Evolutionary conservation across 2,329 filamentous ascomycete species (phyloP).

Genomic region (Cladosporium cucumerinum): DNA sequence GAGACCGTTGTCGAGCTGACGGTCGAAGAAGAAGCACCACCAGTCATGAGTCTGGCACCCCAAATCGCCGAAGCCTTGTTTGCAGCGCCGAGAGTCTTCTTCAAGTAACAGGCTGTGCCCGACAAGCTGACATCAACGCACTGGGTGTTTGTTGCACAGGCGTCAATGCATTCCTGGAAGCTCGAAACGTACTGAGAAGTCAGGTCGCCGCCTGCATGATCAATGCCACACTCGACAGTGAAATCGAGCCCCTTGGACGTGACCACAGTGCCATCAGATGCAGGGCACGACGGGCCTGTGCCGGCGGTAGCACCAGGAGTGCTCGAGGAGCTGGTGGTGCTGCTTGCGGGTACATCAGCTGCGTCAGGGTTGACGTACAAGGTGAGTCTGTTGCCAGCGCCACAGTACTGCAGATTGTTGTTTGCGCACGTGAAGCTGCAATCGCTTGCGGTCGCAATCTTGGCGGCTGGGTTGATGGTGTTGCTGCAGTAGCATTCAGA

Average conservation of each 20-base stretch:
- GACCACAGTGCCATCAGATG: constrained; percentile 21
- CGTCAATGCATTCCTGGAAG: constrained; percentile 26
- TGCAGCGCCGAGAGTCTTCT: constrained; percentile 22
- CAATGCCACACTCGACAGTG: constrained; percentile 32
- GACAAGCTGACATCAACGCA: constrained; percentile 28
- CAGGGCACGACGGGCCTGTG: constrained; percentile 22
- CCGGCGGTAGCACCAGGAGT: constrained; percentile 11
- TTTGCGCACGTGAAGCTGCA: constrained; percentile 32
- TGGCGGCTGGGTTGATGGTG: constrained; percentile 21
- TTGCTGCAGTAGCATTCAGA: constrained; percentile 38
- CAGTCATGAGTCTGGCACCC: constrained; percentile 26
- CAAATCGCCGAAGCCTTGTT: constrained; percentile 20
- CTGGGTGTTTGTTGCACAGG: constrained; percentile 24
- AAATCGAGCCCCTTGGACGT: constrained; percentile 22
- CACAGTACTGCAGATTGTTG: constrained; percentile 29
- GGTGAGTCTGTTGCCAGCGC: constrained; percentile 28
- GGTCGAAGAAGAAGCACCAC: constrained; percentile 9
- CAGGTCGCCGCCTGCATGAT: constrained; percentile 32
- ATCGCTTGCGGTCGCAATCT: constrained; percentile 18
- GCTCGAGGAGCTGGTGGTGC: constrained; percentile 10
- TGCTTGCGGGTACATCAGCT: constrained; percentile 19
- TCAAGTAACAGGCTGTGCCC: constrained; percentile 32
- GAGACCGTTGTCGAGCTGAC: neutral
- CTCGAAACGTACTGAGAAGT: constrained; percentile 21
- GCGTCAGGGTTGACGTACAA: constrained; percentile 27